Percentiles rank a stretch among this genome's conserved stretches.
These are phyloP conservation scores for Cyanidium caldarium DNA, from an alignment of 23 red algal genomes.

Conservation along the genomic window DNA sequence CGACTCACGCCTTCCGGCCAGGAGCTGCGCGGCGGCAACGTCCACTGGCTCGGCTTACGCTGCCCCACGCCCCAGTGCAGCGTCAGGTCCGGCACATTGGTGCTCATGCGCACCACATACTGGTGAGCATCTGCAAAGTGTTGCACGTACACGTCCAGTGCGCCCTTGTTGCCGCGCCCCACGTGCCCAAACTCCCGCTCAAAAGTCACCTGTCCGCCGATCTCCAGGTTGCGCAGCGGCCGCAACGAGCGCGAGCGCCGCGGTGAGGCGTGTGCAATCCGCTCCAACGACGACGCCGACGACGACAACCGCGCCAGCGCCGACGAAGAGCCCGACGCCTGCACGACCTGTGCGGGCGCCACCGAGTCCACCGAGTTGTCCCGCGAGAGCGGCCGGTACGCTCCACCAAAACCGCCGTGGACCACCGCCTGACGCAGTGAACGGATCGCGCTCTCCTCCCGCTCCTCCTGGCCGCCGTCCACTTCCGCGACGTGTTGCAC, in stretches of 20 bases:
- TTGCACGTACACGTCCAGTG: neutral
- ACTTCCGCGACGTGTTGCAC: neutral
- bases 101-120: neutral
- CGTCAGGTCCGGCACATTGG: neutral
- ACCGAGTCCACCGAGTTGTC: too few species aligned
- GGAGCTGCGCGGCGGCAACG: neutral
- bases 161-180: neutral
- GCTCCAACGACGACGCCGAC: neutral
- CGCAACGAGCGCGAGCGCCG: neutral
- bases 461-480: neutral
- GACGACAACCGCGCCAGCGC: too few species aligned
- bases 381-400: neutral
- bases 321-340: too few species aligned
- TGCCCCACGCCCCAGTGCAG: neutral
- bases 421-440: too few species aligned
- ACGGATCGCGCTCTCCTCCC: too few species aligned
- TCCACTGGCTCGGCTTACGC: neutral
- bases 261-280: neutral
- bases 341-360: too few species aligned
- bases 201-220: neutral
- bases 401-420: too few species aligned
- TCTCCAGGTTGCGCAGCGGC: neutral
- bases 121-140: neutral
- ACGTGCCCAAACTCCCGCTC: neutral
- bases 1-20: neutral